Evolutionary conservation across 352 stramenopile genomes (phyloP).

Genomic region (Phytopythium vexans): DNA sequence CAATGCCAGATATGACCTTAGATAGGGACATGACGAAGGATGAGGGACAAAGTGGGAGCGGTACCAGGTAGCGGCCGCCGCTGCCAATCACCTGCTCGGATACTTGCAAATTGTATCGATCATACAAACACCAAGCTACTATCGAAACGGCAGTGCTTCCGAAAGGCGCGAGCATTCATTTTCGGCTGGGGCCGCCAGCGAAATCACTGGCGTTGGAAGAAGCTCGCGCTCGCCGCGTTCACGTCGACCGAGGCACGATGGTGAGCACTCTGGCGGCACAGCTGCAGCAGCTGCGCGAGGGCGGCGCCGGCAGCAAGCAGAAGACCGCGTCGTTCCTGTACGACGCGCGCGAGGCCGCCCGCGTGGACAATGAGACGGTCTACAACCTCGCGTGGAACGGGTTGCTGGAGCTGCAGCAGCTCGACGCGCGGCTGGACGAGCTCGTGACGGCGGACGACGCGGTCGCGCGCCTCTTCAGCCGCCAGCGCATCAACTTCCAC

Average conservation of each 20-base stretch:
- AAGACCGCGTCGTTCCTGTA: conserved; percentile 85
- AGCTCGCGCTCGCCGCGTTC: not conserved
- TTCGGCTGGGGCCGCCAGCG: conserved; percentile 10
- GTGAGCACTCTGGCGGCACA: conserved; percentile 69
- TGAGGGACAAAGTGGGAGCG: too few relatives aligned
- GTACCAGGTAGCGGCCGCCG: not conserved
- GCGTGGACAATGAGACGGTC: conserved; percentile 79
- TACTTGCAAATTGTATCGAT: conserved; percentile 19
- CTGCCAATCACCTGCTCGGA: conserved; percentile 20
- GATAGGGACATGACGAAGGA: too few relatives aligned
- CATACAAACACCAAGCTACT: conserved; percentile 28
- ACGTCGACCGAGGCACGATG: conserved; percentile 19
- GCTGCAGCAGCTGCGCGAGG: conserved; percentile 78
- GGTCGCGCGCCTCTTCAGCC: conserved; percentile 59
- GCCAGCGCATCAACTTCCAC: conserved; percentile 80
- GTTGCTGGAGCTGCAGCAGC: conserved; percentile 70
- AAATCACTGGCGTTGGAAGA: too few relatives aligned
- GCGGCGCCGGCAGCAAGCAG: conserved; percentile 73
- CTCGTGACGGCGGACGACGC: conserved; percentile 46
- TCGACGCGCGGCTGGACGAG: conserved; percentile 70
- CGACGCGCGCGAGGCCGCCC: conserved; percentile 73
- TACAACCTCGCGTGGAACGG: conserved; percentile 87
- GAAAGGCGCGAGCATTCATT: not conserved
- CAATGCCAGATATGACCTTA: too few relatives aligned
- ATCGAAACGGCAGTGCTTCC: not conserved